Evolutionary conservation across 257 asterid species (phyloP).

Genomic region (Nicotiana benthamiana): DNA sequence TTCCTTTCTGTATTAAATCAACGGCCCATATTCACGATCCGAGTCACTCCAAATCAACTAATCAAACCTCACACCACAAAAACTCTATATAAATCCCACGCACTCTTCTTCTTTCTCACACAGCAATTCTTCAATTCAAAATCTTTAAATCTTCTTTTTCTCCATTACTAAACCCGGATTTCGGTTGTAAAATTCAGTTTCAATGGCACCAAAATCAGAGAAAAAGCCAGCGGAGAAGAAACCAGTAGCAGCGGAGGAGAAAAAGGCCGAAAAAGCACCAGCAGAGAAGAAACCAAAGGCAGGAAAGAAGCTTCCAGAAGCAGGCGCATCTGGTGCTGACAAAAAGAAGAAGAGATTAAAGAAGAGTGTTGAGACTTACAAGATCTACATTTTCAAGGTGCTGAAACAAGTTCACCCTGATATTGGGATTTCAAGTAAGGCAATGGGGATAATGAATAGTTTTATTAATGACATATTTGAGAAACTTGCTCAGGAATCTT

Average conservation of each 20-base stretch:
- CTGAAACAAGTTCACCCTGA: neutral
- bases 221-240: constrained; percentile 3
- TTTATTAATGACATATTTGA: constrained; percentile 1
- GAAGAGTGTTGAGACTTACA: neutral
- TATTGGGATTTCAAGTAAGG: neutral
- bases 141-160: neutral
- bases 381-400: neutral
- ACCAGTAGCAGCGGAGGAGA: neutral
- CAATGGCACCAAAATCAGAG: constrained; percentile 2
- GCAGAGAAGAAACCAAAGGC: neutral
- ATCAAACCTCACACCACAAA: neutral
- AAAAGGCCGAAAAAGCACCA: neutral
- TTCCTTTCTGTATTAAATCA: neutral
- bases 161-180: neutral
- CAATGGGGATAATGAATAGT: neutral
- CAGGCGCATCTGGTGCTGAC: neutral
- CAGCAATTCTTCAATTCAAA: neutral
- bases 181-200: neutral
- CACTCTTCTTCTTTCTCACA: neutral
- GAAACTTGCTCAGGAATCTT: neutral
- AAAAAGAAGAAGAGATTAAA: neutral
- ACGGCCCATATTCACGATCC: neutral
- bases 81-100: neutral
- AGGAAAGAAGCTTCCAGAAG: neutral
- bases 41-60: neutral